These are phyloP conservation scores for Collybia sp. DNA, from an alignment of 768 basidiomycete species.

Conservation along the genomic window DNA sequence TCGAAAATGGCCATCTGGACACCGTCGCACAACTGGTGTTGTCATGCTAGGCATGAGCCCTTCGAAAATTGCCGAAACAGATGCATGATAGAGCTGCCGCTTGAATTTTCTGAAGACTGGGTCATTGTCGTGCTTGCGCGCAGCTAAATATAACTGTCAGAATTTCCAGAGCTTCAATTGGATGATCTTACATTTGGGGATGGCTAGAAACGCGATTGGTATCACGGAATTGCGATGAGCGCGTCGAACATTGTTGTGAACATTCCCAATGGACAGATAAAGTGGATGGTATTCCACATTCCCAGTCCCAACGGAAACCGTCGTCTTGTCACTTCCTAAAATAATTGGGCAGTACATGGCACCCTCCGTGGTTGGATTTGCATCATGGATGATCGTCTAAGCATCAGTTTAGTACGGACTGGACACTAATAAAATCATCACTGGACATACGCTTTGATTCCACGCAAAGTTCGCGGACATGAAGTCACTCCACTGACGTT, in stretches of 20 bases:
- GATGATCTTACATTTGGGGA: not conserved
- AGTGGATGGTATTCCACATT: not conserved
- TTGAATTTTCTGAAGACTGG: conserved; percentile 9
- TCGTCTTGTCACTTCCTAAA: too few species aligned
- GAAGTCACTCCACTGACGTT: too few species aligned
- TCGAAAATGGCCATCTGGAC: conserved; percentile 19
- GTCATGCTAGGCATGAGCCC: conserved; percentile 5
- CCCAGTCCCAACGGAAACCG: too few species aligned
- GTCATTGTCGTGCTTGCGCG: not conserved
- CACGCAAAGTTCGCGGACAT: too few species aligned
- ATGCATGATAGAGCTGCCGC: conserved; percentile 11
- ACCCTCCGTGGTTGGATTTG: too few species aligned
- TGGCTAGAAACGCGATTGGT: not conserved
- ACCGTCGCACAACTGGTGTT: conserved; percentile 8
- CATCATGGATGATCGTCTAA: too few species aligned
- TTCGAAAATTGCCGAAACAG: conserved; percentile 1
- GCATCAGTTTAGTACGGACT: too few species aligned
- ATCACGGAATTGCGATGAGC: not conserved
- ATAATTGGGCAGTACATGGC: too few species aligned
- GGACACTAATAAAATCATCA: too few species aligned
- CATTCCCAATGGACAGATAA: not conserved
- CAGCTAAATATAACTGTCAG: not conserved
- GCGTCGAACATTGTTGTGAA: not conserved
- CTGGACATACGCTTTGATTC: too few species aligned
- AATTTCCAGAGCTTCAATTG: not conserved